Evolutionary conservation across 2,329 filamentous ascomycete genomes (phyloP), one percentile per base, ranked within the genome.

Genomic region (Apiospora aurea): DNA sequence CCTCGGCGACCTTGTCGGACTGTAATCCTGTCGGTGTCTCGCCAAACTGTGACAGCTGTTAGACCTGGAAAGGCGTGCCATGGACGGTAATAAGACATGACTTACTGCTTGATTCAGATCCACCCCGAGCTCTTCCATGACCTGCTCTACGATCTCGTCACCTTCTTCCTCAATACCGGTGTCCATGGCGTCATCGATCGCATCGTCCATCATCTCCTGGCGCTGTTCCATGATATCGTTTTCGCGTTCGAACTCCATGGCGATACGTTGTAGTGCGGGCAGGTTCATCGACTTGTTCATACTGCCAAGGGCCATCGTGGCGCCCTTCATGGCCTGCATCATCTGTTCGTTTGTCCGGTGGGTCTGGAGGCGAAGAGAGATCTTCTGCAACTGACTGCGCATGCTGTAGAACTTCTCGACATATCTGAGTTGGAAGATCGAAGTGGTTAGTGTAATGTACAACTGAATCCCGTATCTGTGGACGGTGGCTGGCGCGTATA

Each of bases 251-350:
- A 99, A 99, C 80, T 99, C 96, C 95, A 98, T 97, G 26, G 96
- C 96, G 80, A 99, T 99, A 72, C 96, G 91, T 82, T 98, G 96
- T 46, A 99, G 87, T 24, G 95, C 95, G 0, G 96, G 96, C 2
- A 99, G 90, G 80, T 99, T 98, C 95, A 98, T 98, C 75, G 94
- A 94, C 75, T 93, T 90, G 83, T 99, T 99, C 96, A 99, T 99
- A 85, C 93, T 97, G 71, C 95, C 95, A 10, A 99, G 87, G 2
- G 97, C 92, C 83, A 92, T 91, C 1, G 96, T 98, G 5, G 96
- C 96, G 46, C 96, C 96, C 83, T 98, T 99, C 96, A 99, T 98
- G 11, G 95, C 96, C 83, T 97, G 94, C 95, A 98, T 98, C 96
- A 99, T 99, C 83, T 98, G 96, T 82, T 99, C 96, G 83, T 99